Base-by-base conservation (phyloP, 768 basidiomycete genomes). In the Hydnum rufescens region DNA sequence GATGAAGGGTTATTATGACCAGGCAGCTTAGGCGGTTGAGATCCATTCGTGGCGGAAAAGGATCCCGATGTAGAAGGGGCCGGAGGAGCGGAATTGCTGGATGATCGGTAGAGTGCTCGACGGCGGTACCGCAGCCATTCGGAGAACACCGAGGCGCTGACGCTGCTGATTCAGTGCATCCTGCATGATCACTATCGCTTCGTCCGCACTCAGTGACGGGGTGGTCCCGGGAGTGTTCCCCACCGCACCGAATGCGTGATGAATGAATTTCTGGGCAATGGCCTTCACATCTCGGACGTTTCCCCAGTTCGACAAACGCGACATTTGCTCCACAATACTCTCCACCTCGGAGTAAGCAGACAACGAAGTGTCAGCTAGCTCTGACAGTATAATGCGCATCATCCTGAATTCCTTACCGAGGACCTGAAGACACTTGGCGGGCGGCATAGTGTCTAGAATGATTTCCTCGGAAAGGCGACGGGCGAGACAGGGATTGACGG, bases 401-500 rank as follows among this genome's bases (percentile, higher is more conserved):
- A 59, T 66, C 57, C 60, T 54, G 34, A 82, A 64, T 57, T 75
- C 68, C 44, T 66, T 68, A 39, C 61, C 58, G 18, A 81, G 63
- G 4, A 82, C 60, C 48, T 68, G 54, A 29, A 81, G 59, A 54
- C 78, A 80, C 4, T 69, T 60, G 3, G 65, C 64, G 0, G 74
- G 65, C 4, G 62, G 51, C 65, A 82, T 70, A 60, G 80, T 72
- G 0, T 47, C 52, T 67, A 81, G 78, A 23, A 62, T 57, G 16
- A 82, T 66, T 52, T 74, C 72, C 22, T 78, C 74, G 0, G 79
- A 71, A 64, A 82, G 81, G 2, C 80, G 74, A 62, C 80, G 81
- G 1, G 77, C 68, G 6, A 82, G 66, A 0, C 80, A 80, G 2
- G 71, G 65, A 57, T 82, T 82, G 54, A 75, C 70, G 1, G 64